Evolutionary conservation across 345 rosid genomes (phyloP), one percentile per base, ranked within the genome.

Genomic region (Salix brachista): DNA sequence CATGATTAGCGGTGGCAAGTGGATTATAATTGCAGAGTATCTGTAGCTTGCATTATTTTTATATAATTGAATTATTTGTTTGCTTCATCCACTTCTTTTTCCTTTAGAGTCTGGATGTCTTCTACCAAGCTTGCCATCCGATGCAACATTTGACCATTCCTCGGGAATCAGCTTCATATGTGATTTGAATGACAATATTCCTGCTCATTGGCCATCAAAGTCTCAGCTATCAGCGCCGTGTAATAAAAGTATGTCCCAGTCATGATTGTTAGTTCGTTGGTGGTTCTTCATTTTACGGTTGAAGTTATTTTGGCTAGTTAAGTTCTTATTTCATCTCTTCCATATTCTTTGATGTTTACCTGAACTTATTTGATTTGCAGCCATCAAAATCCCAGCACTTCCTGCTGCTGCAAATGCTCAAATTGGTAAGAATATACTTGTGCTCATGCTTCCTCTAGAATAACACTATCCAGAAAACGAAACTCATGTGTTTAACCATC

Each of bases 161-260:
- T 67, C 97, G 5, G 97, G 98, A 68, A 84, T 96, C 76, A 91
- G 98, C 89, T 96, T 96, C 84, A 91, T 93, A 19, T 96, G 99
- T 76, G 99, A 96, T 85, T 90, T 96, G 70, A 96, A 96, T 79
- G 99, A 96, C 83, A 92, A 93, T 81, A 93, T 96, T 84, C 95
- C 97, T 0, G 99, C 98, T 68, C 97, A 90, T 5, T 93, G 98
- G 95, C 97, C 99, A 6, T 84, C 91, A 28, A 78, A 90, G 32
- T 67, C 86, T 65, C 91, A 85, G 16, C 42, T 88, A 75, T 75
- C 91, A 36, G 81, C 97, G 41, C 80, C 91, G 13, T 96, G 99
- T 87, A 91, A 92, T 61, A 96, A 85, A 79, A 81, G 99, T 96
- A 77, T 7, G 90, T 73, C 56, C 73, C 0, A 79, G 32, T 14